Evolutionary conservation across 768 basidiomycete species (phyloP), one percentile per base, ranked within the genome.

Genomic region (Tulasnella sp.): DNA sequence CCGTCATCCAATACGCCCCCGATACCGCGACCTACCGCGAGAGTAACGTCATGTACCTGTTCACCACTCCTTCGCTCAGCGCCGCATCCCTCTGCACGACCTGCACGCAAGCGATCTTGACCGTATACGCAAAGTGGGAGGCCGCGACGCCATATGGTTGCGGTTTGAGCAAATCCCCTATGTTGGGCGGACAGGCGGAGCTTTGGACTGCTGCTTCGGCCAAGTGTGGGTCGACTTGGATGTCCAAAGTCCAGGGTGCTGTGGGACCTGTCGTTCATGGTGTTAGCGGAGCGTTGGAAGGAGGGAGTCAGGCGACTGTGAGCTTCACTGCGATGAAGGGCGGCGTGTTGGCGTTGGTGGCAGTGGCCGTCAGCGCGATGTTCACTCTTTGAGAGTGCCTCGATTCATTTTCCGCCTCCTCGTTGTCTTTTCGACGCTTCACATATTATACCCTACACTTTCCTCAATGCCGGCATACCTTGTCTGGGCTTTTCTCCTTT

Each of bases 71-170:
- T 47, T 63, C 66, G 62, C 72, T 79, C 68, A 38, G 77, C 26
- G 70, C 75, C n/a, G 65, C 70, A 26, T 54, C 71, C 23, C 83
- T 96, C 45, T 97, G 95, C 82, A 83, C 78, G 1, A 65, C 83
- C 13, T 98, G 95, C 82, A 83, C 88, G 11, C 81, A 86, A 69
- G 78, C 78, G 63, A 74, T 93, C 68, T 68, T 98, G 64, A 79
- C 81, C 1, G 65, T 82, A 8, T 99, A 88, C 78, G 83, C 89
- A 71, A 71, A 74, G 59, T 94, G 80, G 71, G 88, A 93, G 73
- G 78, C 81, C 43, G 70, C 70, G 58, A 72, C 75, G 45, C 85
- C 86, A 1, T 97, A 91, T 70, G 87, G 78, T 7, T 80, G 85
- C 27, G 92, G 95, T 51, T 67, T 96, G 26, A 54, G 63, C 60